Percentiles rank a stretch among this genome's conserved stretches.
These are phyloP conservation scores for Cystofilobasidium ferigula DNA, from an alignment of 768 basidiomycete species.

Conservation along the genomic window DNA sequence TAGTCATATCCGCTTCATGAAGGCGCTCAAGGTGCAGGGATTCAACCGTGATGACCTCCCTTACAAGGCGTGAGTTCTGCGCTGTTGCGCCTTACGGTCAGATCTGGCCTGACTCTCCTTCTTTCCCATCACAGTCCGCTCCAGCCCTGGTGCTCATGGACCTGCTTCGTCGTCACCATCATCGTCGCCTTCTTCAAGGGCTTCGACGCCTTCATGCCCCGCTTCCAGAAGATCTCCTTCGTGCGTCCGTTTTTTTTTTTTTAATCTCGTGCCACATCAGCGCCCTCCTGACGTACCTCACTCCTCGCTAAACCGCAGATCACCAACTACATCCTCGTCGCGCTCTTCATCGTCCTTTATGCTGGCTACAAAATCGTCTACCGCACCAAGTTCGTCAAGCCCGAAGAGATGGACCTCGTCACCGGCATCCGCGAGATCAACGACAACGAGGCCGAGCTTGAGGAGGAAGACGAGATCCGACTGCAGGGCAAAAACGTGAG, in stretches of 20 bases:
- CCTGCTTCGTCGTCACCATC: constrained; percentile 53
- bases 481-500: no score
- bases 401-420: constrained; percentile 51
- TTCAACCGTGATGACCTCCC: constrained; percentile 44
- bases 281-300: not conserved
- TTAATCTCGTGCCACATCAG: no score
- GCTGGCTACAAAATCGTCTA: constrained; percentile 30
- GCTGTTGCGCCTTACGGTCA: not conserved
- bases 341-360: not conserved
- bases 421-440: constrained; percentile 53
- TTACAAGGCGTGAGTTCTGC: constrained; percentile 32
- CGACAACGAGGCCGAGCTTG: constrained; percentile 51
- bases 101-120: not conserved
- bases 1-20: constrained; percentile 49
- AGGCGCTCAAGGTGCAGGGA: constrained; percentile 35
- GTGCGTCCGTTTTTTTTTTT: constrained; percentile 33
- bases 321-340: constrained; percentile 37
- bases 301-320: not conserved
- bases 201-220: constrained; percentile 47
- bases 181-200: constrained; percentile 54
- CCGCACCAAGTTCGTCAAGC: constrained; percentile 38
- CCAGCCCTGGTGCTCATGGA: constrained; percentile 55
- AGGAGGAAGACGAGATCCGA: constrained; percentile 45
- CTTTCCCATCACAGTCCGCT: constrained; percentile 27
- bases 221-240: constrained; percentile 18